phyloP scores from a whole-genome alignment of 2,329 filamentous ascomycete genomes.

The Fusarium albosuccineum region DNA sequence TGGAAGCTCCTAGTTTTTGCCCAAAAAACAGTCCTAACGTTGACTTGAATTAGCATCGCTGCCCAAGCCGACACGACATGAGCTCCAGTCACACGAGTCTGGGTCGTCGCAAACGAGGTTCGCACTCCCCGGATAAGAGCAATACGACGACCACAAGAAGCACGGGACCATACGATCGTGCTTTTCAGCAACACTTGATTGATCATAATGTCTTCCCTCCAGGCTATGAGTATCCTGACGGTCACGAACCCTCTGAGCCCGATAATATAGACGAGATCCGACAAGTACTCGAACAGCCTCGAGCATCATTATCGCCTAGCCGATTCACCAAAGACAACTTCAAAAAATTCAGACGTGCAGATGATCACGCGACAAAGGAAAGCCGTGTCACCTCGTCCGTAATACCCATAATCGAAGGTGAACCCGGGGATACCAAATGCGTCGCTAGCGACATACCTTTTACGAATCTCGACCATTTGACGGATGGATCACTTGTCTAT shows the following conservation, averaged over 20 bases:
- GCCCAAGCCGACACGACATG: slow-evolving; percentile 10
- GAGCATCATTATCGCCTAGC: slow-evolving; percentile 54
- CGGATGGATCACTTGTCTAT: slow-evolving; percentile 48
- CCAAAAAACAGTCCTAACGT: neutral
- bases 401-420: slow-evolving; percentile 50
- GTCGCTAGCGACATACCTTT: slow-evolving; percentile 49
- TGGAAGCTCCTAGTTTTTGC: neutral
- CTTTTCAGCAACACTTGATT: slow-evolving; percentile 39
- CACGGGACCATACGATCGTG: slow-evolving; percentile 37
- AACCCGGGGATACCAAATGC: slow-evolving; percentile 39
- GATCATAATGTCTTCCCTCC: slow-evolving; percentile 31
- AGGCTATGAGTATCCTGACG: slow-evolving; percentile 32
- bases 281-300: slow-evolving; percentile 15
- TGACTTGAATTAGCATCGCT: neutral
- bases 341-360: slow-evolving; percentile 46
- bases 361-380: slow-evolving; percentile 51
- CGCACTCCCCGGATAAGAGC: slow-evolving; percentile 9
- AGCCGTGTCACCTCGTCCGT: slow-evolving; percentile 48
- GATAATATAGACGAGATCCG: slow-evolving; percentile 39
- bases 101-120: slow-evolving; percentile 26
- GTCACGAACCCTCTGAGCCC: slow-evolving; percentile 22
- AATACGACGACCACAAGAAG: slow-evolving; percentile 22
- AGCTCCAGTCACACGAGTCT: slow-evolving; percentile 21
- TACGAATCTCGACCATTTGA: slow-evolving; percentile 53
- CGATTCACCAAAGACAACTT: slow-evolving; percentile 50